Conservation (phyloP, 306 rosid genomes). For the Malus asiatica region DNA sequence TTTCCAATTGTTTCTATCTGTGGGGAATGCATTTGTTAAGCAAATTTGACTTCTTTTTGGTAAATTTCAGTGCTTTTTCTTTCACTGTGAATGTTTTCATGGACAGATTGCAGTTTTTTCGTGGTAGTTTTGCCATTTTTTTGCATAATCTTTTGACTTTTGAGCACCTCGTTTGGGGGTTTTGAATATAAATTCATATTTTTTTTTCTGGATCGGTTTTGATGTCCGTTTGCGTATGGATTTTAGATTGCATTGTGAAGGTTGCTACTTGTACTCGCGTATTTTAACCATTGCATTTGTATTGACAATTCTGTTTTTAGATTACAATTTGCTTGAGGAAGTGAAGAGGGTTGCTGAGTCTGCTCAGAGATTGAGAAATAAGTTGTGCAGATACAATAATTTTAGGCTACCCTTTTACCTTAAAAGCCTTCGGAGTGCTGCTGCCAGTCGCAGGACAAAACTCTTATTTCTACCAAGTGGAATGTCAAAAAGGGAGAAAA, state of each 20-base stretch:
- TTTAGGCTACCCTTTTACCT: slow-evolving; percentile 50
- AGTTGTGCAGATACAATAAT: slow-evolving; percentile 40
- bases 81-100: background rate
- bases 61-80: background rate
- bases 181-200: background rate
- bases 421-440: slow-evolving; percentile 43
- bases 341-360: slow-evolving; percentile 82
- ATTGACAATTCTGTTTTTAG: slow-evolving; percentile 24
- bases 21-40: background rate
- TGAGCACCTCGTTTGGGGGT: background rate
- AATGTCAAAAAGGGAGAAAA: slow-evolving; percentile 76
- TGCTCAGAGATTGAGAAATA: slow-evolving; percentile 60
- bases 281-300: background rate
- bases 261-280: background rate
- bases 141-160: background rate
- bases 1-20: background rate
- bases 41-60: background rate
- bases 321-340: slow-evolving; percentile 82
- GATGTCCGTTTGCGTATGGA: background rate
- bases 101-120: background rate
- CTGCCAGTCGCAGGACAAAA: slow-evolving; percentile 54
- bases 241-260: background rate
- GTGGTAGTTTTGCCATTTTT: background rate
- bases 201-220: background rate
- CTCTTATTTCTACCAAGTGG: slow-evolving; percentile 63